Evolutionary conservation across 805 yeast genomes (phyloP), one percentile per base, ranked within the genome.

Genomic region (Lachancea waltii): DNA sequence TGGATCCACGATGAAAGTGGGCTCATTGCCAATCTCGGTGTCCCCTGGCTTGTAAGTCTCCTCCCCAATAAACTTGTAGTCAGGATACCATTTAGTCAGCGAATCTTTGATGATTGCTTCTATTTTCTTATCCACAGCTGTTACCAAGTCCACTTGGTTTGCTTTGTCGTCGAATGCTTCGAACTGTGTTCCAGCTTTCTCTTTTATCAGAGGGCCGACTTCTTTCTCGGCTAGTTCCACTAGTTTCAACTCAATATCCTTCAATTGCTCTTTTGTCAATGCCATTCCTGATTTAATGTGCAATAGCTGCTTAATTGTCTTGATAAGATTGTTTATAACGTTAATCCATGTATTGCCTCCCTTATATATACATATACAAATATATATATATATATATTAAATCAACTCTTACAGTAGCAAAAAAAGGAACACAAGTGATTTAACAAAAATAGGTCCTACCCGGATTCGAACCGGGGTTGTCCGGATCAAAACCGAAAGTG

Each of bases 381-480:
- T n/a, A n/a, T n/a, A n/a, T n/a, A n/a, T n/a, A n/a, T n/a, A n/a
- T n/a, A n/a, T n/a, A n/a, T n/a, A n/a, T n/a, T n/a, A n/a, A n/a
- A n/a, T n/a, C n/a, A n/a, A n/a, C n/a, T n/a, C n/a, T n/a, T n/a
- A n/a, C n/a, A n/a, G n/a, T n/a, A n/a, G n/a, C n/a, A n/a, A n/a
- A n/a, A n/a, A n/a, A n/a, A n/a, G n/a, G n/a, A n/a, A n/a, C n/a
- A n/a, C n/a, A n/a, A n/a, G n/a, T n/a, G n/a, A n/a, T n/a, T n/a
- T n/a, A n/a, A n/a, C 51, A 49, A 50, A 49, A 41, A 44, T 43
- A 77, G 83, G 81, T 76, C 84, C 73, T 74, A 73, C 83, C 83
- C 83, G 83, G 83, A 75, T 75, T 77, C 83, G 84, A 77, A 77
- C 83, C 76, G 82, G 82, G 81, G 83, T 77, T 75, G 77, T 68